Base-by-base conservation (phyloP, 2,329 filamentous ascomycete genomes). In the Rosellinia necatrix region DNA sequence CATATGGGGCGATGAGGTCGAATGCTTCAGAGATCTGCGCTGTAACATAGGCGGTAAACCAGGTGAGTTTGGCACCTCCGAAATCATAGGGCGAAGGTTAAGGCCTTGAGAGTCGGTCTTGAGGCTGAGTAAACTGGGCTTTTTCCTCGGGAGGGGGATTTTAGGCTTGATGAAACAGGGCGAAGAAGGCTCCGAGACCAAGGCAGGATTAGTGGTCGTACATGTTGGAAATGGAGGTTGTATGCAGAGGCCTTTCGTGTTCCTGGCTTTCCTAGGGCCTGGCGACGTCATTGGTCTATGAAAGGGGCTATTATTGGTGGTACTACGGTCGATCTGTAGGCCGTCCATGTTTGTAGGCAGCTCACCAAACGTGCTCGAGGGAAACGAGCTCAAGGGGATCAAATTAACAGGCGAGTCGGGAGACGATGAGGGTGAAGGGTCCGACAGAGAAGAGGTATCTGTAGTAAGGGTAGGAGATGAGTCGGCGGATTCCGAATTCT, bases 401-500 rank as follows among this genome's bases (percentile, higher is more conserved):
- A 92, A 79, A 53, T 89, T 88, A 51, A 89, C 78, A 1, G 92
- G 91, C 2, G 94, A 97, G 73, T 97, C 92, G 7, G 93, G 93
- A 1, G 93, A 97, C 19, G 92, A 91, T 49, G 89, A 93, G 3
- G 94, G 92, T 4, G 93, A 97, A 6, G 91, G 88, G 66, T 97
- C 93, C 25, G 92, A 92, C 44, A 94, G 81, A 25, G 91, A 90
- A 7, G 91, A 93, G 4, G 92, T 96, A 75, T 96, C 93, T 61
- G 93, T 91, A 17, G 91, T 96, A 5, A 94, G 84, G 2, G 93
- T 97, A 1, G 94, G 94, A 7, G 93, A 97, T 19, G 93, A 96
- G 68, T 96, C 92, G 37, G 90, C 90, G 1, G 94, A 97, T 62
- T 90, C 91, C 13, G 89, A 90, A 51, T 82, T 82, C 61, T 89